A percentile compares a stretch with the other conserved stretches of the same genome.
phyloP scores from a whole-genome alignment of 2,329 filamentous ascomycete species.

The Colletotrichum liaoningense region DNA sequence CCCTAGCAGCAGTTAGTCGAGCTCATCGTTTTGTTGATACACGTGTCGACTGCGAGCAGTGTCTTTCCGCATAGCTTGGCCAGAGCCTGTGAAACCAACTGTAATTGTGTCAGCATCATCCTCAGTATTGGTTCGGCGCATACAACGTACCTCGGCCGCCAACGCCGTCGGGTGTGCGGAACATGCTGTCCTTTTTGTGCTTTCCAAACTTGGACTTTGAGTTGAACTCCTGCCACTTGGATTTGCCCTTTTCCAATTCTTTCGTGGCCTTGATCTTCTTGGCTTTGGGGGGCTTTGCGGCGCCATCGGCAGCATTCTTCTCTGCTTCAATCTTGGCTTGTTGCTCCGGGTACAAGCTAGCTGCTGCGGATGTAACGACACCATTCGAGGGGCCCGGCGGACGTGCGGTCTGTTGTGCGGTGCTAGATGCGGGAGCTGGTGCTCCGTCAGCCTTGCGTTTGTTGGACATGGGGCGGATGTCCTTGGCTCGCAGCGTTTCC shows the following conservation, averaged over 20 bases:
- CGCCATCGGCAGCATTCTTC: conserved; percentile 71
- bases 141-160: conserved; percentile 80
- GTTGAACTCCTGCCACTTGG: conserved; percentile 94
- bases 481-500: conserved; percentile 83
- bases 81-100: conserved; percentile 98
- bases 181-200: conserved; percentile 95
- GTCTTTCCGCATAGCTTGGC: conserved; percentile 96
- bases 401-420: conserved; percentile 53
- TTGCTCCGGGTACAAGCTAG: conserved; percentile 67
- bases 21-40: conserved; percentile 81
- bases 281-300: conserved; percentile 78
- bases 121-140: background rate
- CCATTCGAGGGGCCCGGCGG: conserved; percentile 52
- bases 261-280: conserved; percentile 94
- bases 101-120: conserved; percentile 22
- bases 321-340: conserved; percentile 67
- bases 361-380: conserved; percentile 66
- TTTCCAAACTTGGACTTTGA: conserved; percentile 79
- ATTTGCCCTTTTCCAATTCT: conserved; percentile 90
- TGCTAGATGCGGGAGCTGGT: conserved; percentile 57
- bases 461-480: conserved; percentile 83
- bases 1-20: conserved; percentile 65
- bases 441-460: conserved; percentile 90
- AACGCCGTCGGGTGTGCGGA: conserved; percentile 88
- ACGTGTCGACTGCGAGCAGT: conserved; percentile 84